Percentiles rank a stretch among this genome's conserved stretches.
These are phyloP conservation scores for Spergularia azorica DNA, from an alignment of 179 eudicot species.

Conservation along the genomic window DNA sequence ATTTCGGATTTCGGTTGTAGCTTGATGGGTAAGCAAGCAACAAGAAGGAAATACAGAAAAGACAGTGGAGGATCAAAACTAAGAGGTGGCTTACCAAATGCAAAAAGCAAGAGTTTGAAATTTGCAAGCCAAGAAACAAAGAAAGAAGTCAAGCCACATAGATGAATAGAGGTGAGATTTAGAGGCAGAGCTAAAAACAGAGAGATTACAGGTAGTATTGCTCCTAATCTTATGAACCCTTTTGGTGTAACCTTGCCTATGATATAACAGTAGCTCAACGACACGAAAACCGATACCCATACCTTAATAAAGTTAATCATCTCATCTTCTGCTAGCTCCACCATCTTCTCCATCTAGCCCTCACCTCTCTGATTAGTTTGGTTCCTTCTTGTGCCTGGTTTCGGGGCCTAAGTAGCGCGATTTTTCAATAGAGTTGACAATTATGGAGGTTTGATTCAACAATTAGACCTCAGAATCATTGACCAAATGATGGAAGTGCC, in stretches of 20 bases:
- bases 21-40: slow-evolving; percentile 10
- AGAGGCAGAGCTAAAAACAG: slow-evolving; percentile 57
- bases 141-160: slow-evolving; percentile 43
- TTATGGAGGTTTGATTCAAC: background rate
- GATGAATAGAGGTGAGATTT: slow-evolving; percentile 41
- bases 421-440: background rate
- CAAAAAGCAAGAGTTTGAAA: slow-evolving; percentile 60
- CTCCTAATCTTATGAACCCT: slow-evolving; percentile 39
- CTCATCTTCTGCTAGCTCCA: slow-evolving; percentile 48
- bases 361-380: background rate
- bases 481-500: background rate
- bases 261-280: slow-evolving; percentile 42
- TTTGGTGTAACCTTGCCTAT: slow-evolving; percentile 29
- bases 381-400: too few relatives aligned
- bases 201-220: slow-evolving; percentile 40
- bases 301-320: slow-evolving; percentile 41
- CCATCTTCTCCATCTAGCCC: slow-evolving; percentile 5
- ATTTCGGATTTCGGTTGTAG: slow-evolving; percentile 1
- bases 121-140: slow-evolving; percentile 59
- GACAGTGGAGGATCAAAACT: slow-evolving; percentile 33
- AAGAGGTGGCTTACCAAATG: slow-evolving; percentile 50
- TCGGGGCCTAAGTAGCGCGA: background rate
- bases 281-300: slow-evolving; percentile 37
- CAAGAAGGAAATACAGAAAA: slow-evolving; percentile 30
- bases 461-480: background rate